A percentile compares a stretch with the other conserved stretches of the same genome.
Evolutionary conservation across 345 rosid genomes (phyloP).

Genomic region (Brassica carinata): DNA sequence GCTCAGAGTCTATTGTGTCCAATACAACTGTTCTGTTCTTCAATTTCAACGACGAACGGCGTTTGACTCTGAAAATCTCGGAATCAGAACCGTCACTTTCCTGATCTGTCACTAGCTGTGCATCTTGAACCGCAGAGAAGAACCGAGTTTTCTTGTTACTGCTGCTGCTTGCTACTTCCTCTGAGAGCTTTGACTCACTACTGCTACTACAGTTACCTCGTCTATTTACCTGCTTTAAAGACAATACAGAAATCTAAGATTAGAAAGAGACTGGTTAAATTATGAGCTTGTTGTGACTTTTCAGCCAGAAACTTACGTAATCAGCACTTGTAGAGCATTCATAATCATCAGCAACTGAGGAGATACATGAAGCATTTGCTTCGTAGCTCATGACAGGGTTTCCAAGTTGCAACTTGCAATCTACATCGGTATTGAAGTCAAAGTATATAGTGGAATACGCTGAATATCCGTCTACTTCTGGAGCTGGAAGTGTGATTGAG

Average conservation of each 20-base stretch:
- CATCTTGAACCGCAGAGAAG: slow-evolving; percentile 45
- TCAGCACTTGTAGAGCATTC: slow-evolving; percentile 43
- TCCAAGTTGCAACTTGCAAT: not conserved
- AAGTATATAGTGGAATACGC: slow-evolving; percentile 69
- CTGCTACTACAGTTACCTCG: too few species aligned
- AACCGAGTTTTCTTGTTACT: slow-evolving; percentile 13
- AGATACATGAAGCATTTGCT: slow-evolving; percentile 54
- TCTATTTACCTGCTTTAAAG: too few species aligned
- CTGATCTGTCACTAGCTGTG: slow-evolving; percentile 43
- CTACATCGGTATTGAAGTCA: slow-evolving; percentile 29
- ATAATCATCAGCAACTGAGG: slow-evolving; percentile 45
- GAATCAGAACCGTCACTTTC: slow-evolving; percentile 85
- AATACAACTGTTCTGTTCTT: slow-evolving; percentile 57
- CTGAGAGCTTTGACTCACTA: too few species aligned
- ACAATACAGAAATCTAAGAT: not conserved
- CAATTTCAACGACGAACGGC: slow-evolving; percentile 66
- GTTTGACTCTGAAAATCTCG: slow-evolving; percentile 85
- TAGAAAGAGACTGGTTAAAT: not conserved
- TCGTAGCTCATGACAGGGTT: slow-evolving; percentile 29
- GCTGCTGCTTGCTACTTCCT: too few species aligned
- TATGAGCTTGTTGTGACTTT: slow-evolving; percentile 41
- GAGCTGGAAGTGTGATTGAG: slow-evolving; percentile 40
- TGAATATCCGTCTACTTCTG: slow-evolving; percentile 54
- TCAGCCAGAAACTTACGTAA: too few species aligned
- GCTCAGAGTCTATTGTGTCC: slow-evolving; percentile 46